Evolutionary conservation across 1,284 basidiomycete genomes (phyloP), one percentile per base, ranked within the genome.

Genomic region (Abortiporus biennis): DNA sequence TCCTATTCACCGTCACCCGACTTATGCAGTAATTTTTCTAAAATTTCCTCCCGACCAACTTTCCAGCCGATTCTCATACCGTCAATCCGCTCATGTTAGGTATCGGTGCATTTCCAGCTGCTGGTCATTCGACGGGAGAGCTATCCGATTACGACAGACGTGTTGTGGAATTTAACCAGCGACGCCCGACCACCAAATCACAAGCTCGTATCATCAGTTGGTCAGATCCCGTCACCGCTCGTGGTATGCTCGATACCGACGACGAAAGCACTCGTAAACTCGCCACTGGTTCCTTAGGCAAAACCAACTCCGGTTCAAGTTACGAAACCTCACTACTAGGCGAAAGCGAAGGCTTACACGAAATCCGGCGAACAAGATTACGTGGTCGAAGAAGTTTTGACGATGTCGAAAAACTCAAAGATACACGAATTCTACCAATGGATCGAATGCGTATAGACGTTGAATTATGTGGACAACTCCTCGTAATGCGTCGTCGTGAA

Each of bases 381-480:
- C 35, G 12, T 42, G 45, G 2, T 37, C 38, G 32, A 49, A 53
- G 23, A 44, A 51, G 38, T 50, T 83, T 80, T 50, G 77, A 81
- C 47, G 78, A 80, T 57, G 53, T 75, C 1, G 52, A 61, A 17
- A 69, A 70, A 13, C 64, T 77, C 47, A 62, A 58, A 31, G 62
- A 62, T 33, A 56, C 69, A 38, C 65, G 65, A 20, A 62, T 79
- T 6, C 57, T 85, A 21, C 68, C 71, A 4, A 47, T 70, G 11
- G 80, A 86, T 38, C 67, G 72, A 51, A 81, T 88, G 81, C 72
- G 72, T 39, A 76, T 85, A 36, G 85, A 88, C 52, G 84, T 87
- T 27, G 84, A 83, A 50, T 66, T 88, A n/a, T 79, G 78, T 53
- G 82, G 80, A 2, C 80, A 88, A 54, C 58, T 83, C 36, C 65